Evolutionary conservation across 495 filamentous ascomycete species (phyloP), one percentile per base, ranked within the genome.

Genomic region (Hypoxylon crocopeplum): DNA sequence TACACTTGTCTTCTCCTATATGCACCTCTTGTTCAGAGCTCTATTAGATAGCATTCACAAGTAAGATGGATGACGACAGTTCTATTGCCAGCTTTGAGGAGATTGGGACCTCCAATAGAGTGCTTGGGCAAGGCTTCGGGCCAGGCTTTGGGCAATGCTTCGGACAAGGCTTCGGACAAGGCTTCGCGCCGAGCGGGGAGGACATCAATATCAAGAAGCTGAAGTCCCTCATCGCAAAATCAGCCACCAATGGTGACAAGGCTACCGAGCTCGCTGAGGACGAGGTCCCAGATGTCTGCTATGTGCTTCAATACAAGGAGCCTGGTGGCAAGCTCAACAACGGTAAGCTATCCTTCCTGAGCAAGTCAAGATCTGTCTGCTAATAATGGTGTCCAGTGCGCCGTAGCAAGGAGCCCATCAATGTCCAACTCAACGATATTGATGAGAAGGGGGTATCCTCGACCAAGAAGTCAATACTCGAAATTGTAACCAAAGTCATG

Each of bases 241-340:
- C 49, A 11, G 20, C 44, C 37, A n/a, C 7, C 29, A 48, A 61
- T 44, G 48, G 33, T 8, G 47, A 15, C 10, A 22, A 27, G 16
- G 27, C 44, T 10, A 36, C 5, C 13, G 56, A 54, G 24, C 41
- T 67, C 34, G 37, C 20, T 15, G 68, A 70, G 3, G 70, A 66
- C 2, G 67, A 72, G 7, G 62, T 71, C 21, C 69, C 72, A 6
- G 70, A 72, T 27, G 34, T 74, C 48, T 64, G 67, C 30, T 72
- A 72, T 45, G 56, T 65, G 6, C 56, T 71, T 16, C 61, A 68
- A 36, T 67, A 59, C 24, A 61, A 64, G 41, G 56, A 52, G 36
- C 27, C 38, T 29, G 38, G 20, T 11, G 69, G 66, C 6, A 60
- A 48, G 10, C 29, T 69, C 15, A 41, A 67, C 15, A 70, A 75